Evolutionary conservation across 495 filamentous ascomycete genomes (phyloP).

Genomic region (Echria macrotheca): DNA sequence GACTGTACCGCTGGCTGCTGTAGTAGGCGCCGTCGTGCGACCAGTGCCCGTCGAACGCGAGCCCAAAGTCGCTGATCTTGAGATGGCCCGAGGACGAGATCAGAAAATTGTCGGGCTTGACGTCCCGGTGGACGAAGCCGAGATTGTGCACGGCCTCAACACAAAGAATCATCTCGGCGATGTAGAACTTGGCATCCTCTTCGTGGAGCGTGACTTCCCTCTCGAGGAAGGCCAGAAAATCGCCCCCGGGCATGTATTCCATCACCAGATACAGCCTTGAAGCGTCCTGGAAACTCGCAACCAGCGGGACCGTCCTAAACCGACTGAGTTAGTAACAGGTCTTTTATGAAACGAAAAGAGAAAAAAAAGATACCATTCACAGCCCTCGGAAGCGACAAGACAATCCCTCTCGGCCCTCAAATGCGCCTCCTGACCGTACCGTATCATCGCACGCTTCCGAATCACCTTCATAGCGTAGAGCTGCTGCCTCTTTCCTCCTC

Average conservation of each 20-base stretch:
- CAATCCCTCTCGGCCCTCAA: slow-evolving; percentile 88
- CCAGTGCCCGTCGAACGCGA: slow-evolving; percentile 95
- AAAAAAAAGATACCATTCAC: slow-evolving; percentile 56
- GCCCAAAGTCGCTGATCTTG: slow-evolving; percentile 92
- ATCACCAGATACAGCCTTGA: slow-evolving; percentile 85
- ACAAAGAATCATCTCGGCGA: slow-evolving; percentile 92
- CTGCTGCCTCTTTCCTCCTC: slow-evolving; percentile 37
- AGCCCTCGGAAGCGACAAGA: slow-evolving; percentile 75
- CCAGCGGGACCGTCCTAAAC: slow-evolving; percentile 68
- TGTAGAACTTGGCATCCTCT: slow-evolving; percentile 72
- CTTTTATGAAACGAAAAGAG: background rate
- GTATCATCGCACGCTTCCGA: slow-evolving; percentile 83
- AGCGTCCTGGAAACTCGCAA: slow-evolving; percentile 83
- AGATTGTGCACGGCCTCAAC: slow-evolving; percentile 88
- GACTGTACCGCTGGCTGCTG: slow-evolving; percentile 69
- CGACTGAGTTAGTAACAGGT: slow-evolving; percentile 10
- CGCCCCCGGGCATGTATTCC: slow-evolving; percentile 96
- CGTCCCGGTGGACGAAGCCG: slow-evolving; percentile 85
- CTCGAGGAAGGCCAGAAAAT: slow-evolving; percentile 82
- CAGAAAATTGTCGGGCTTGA: slow-evolving; percentile 96
- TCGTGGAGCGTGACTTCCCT: slow-evolving; percentile 76
- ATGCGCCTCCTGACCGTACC: slow-evolving; percentile 86
- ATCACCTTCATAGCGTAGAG: slow-evolving; percentile 97
- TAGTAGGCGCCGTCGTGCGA: slow-evolving; percentile 82
- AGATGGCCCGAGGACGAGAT: slow-evolving; percentile 83